Percentiles rank a stretch among this genome's conserved stretches.
Evolutionary conservation across 805 yeast species (phyloP).

Genomic region (Suhomyces sp.): DNA sequence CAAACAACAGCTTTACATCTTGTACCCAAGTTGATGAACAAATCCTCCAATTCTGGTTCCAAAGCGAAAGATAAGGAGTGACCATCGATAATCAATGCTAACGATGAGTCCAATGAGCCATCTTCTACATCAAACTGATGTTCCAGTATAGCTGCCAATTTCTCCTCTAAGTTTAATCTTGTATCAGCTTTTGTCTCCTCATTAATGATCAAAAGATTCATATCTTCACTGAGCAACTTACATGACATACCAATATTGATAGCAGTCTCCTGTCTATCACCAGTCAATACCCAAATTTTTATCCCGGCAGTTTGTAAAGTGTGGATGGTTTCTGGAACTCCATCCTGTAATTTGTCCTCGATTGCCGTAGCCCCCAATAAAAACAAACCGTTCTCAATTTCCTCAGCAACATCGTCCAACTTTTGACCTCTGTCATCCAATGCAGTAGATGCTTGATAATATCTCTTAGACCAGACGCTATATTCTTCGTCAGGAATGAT

Average conservation of each 20-base stretch:
- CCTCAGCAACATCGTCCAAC: conserved; percentile 85
- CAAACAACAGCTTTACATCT: conserved; percentile 95
- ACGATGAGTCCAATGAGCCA: conserved; percentile 53
- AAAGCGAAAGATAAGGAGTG: conserved; percentile 84
- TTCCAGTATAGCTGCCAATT: conserved; percentile 69
- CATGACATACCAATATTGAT: conserved; percentile 98
- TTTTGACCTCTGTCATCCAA: conserved; percentile 70
- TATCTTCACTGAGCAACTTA: conserved; percentile 88
- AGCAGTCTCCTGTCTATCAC: conserved; percentile 98
- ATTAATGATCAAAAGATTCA: conserved; percentile 87
- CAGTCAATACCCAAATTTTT: conserved; percentile 96
- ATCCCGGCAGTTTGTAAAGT: conserved; percentile 96
- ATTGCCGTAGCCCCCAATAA: conserved; percentile 96
- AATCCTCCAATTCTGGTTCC: conserved; percentile 75
- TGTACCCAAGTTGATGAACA: conserved; percentile 75
- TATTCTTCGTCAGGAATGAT: conserved; percentile 80
- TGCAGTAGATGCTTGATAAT: conserved; percentile 80
- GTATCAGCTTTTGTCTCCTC: conserved; percentile 85
- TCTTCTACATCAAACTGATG: conserved; percentile 68
- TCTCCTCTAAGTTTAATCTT: conserved; percentile 65
- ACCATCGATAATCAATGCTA: conserved; percentile 94
- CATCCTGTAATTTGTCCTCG: conserved; percentile 96
- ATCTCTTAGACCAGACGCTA: conserved; percentile 59
- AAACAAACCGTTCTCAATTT: conserved; percentile 76
- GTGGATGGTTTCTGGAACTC: conserved; percentile 96